Percentiles rank a stretch among this genome's conserved stretches.
Evolutionary conservation across 768 basidiomycete genomes (phyloP).

Genomic region (Lenzites betulinus): DNA sequence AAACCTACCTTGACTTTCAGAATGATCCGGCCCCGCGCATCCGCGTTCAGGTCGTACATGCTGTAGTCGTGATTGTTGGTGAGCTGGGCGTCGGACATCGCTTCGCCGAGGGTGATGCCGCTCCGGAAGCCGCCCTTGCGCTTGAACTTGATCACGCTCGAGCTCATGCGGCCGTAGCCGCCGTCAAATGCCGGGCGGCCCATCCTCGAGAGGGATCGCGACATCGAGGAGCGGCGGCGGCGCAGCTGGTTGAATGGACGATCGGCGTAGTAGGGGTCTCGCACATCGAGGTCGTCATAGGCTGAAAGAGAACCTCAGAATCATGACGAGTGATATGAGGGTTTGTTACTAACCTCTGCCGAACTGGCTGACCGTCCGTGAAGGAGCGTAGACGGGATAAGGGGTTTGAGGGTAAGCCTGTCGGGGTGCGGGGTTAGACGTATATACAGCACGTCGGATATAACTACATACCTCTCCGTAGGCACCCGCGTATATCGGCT

Average conservation of each 20-base stretch:
- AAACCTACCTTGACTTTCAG: slow-evolving; percentile 60
- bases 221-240: slow-evolving; percentile 50
- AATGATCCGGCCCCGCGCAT: slow-evolving; percentile 57
- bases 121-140: slow-evolving; percentile 66
- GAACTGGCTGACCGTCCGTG: slow-evolving; percentile 28
- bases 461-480: slow-evolving; percentile 43
- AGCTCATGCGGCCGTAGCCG: slow-evolving; percentile 51
- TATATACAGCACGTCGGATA: background rate
- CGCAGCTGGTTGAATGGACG: slow-evolving; percentile 8
- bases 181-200: slow-evolving; percentile 33
- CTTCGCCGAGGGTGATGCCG: slow-evolving; percentile 69
- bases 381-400: slow-evolving; percentile 47
- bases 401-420: slow-evolving; percentile 39
- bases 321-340: background rate
- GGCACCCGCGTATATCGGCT: slow-evolving; percentile 41
- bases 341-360: slow-evolving; percentile 23
- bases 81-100: slow-evolving; percentile 62
- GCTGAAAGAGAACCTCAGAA: slow-evolving; percentile 33
- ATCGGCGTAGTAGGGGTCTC: slow-evolving; percentile 52
- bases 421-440: background rate
- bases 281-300: slow-evolving; percentile 55
- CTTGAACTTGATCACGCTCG: slow-evolving; percentile 68
- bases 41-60: slow-evolving; percentile 65
- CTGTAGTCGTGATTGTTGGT: slow-evolving; percentile 65
- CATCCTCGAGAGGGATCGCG: slow-evolving; percentile 28